Evolutionary conservation across 305 asterid species (phyloP), one percentile per base, ranked within the genome.

Genomic region (Solanum hybrid): DNA sequence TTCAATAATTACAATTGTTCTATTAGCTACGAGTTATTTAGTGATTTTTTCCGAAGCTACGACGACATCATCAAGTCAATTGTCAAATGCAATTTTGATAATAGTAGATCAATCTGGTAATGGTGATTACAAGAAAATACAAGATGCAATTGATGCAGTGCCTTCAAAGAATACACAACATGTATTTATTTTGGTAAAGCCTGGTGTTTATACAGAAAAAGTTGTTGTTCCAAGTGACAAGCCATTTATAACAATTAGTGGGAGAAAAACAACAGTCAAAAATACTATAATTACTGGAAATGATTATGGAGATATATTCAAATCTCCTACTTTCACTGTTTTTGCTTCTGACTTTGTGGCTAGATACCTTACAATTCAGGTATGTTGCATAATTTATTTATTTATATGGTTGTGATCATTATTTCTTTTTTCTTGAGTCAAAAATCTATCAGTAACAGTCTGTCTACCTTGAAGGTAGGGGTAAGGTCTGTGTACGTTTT

Each of bases 101-200:
- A 87, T 51, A 38, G 93, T 94, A 2, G 95, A 94, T 77, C 90
- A 45, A 12, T 91, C 93, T 12, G 94, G 95, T 26, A 87, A 77
- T 0, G 95, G 95, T 15, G 93, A 93, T 81, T 91, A 37, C 80
- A 38, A 14, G 57, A 93, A 29, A n/a, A 94, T 94, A 27, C 95
- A 93, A 90, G 94, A 92, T 0, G 95, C 94, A 31, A 93, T 94
- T 37, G 93, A 94, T 39, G 89, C 93, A 9, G 94, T 93, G 14
- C 89, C 95, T 6, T 76, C 77, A 10, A 88, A 90, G 79, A 94
- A 93, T 70, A 77, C 93, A 0, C 84, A 65, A 37, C 90, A 88
- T 37, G 90, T 93, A 15, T 85, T 91, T 38, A 91, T 94, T 33
- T 72, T 89, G 88, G 86, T 93, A 7, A 88, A 57, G 32, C 91